These are phyloP conservation scores for Trichoderma sp. DNA, from an alignment of 2,329 filamentous ascomycete genomes.

Conservation along the genomic window DNA sequence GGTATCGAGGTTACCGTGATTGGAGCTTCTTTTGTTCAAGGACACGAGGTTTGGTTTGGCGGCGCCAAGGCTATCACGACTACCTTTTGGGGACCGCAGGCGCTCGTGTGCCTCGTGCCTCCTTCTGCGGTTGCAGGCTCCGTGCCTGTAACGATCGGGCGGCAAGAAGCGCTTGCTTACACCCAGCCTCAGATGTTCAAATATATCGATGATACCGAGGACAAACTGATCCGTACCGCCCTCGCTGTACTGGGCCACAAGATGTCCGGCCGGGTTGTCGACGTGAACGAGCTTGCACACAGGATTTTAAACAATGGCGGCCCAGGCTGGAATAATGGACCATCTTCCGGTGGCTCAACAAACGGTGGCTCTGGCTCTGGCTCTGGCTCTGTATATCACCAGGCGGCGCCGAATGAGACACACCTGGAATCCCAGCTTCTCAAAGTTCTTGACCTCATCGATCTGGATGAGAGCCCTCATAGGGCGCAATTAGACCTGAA, in stretches of 20 bases:
- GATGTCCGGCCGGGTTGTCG: slow-evolving; percentile 65
- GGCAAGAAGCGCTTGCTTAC: slow-evolving; percentile 48
- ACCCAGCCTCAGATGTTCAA: slow-evolving; percentile 62
- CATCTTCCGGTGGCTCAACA: slow-evolving; percentile 46
- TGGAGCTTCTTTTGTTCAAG: slow-evolving; percentile 77
- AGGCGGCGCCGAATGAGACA: slow-evolving; percentile 49
- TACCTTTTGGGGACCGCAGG: slow-evolving; percentile 78
- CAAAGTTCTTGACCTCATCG: slow-evolving; percentile 76
- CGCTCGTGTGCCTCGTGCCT: slow-evolving; percentile 78
- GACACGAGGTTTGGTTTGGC: slow-evolving; percentile 83
- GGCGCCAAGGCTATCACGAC: slow-evolving; percentile 67
- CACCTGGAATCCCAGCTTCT: slow-evolving; percentile 71
- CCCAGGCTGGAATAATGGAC: slow-evolving; percentile 52
- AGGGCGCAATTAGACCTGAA: slow-evolving; percentile 69
- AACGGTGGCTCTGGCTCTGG: slow-evolving; percentile 46
- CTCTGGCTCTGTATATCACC: slow-evolving; percentile 51
- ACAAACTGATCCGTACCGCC: slow-evolving; percentile 69
- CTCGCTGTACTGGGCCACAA: slow-evolving; percentile 67
- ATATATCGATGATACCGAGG: slow-evolving; percentile 73
- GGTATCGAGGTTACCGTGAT: slow-evolving; percentile 87
- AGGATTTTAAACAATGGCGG: slow-evolving; percentile 59
- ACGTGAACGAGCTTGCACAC: slow-evolving; percentile 64
- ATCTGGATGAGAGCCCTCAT: slow-evolving; percentile 73
- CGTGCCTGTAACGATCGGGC: slow-evolving; percentile 72
- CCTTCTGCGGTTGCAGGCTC: slow-evolving; percentile 68